These are phyloP conservation scores for Prunella vulgaris DNA, from an alignment of 257 asterid species.

Conservation along the genomic window DNA sequence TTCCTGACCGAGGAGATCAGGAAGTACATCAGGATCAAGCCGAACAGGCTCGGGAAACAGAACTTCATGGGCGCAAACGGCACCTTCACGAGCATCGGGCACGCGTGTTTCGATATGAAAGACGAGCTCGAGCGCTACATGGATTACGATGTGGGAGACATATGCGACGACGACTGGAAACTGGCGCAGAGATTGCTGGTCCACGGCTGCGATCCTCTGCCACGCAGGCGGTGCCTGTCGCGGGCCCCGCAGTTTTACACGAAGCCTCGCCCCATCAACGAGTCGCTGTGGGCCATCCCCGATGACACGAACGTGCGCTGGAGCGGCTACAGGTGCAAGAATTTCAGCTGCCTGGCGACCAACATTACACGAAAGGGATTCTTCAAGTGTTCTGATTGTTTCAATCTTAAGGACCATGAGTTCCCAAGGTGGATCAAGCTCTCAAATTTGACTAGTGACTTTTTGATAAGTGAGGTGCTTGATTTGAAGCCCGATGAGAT, in stretches of 20 bases:
- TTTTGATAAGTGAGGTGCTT: slow-evolving; percentile 43
- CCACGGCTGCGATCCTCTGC: slow-evolving; percentile 72
- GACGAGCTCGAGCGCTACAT: slow-evolving; percentile 52
- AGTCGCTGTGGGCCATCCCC: slow-evolving; percentile 49
- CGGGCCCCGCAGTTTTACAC: slow-evolving; percentile 49
- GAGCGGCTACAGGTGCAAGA: slow-evolving; percentile 58
- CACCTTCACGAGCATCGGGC: slow-evolving; percentile 52
- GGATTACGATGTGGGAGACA: slow-evolving; percentile 59
- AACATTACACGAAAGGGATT: slow-evolving; percentile 42
- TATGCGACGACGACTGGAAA: slow-evolving; percentile 60
- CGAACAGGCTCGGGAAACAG: slow-evolving; percentile 50
- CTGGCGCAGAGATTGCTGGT: slow-evolving; percentile 53
- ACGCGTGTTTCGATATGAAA: slow-evolving; percentile 49
- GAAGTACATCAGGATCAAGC: slow-evolving; percentile 45
- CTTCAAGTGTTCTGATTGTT: slow-evolving; percentile 57
- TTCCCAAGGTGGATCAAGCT: slow-evolving; percentile 54
- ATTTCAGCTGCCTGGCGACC: slow-evolving; percentile 43
- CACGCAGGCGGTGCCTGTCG: slow-evolving; percentile 51
- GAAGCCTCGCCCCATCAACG: slow-evolving; percentile 35
- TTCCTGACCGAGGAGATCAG: slow-evolving; percentile 53
- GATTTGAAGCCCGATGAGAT: slow-evolving; percentile 46
- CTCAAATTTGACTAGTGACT: slow-evolving; percentile 40
- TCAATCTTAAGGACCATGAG: slow-evolving; percentile 50
- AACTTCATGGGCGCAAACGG: slow-evolving; percentile 71
- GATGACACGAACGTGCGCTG: slow-evolving; percentile 54